Base-by-base conservation (phyloP, 495 filamentous ascomycete species). In the Ramalina intermedia region DNA sequence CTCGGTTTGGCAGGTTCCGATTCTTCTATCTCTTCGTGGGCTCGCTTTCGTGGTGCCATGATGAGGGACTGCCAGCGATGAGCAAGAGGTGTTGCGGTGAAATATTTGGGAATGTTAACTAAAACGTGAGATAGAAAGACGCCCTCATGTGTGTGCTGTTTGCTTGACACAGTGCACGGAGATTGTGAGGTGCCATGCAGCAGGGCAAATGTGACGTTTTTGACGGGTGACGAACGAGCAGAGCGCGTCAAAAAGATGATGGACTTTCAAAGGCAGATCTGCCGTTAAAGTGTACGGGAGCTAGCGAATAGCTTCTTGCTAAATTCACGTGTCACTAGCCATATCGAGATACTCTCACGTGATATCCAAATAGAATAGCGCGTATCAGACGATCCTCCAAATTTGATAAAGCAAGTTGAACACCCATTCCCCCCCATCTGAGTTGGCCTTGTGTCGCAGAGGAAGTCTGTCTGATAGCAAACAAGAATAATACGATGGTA, bases 11-110 rank as follows among this genome's bases (percentile, higher is more conserved):
- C 51, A 58, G 64, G 55, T 53, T 75, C 62, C 23, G 58, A 59
- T 55, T 61, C 55, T 69, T 75, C 79, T 65, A 76, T 76, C 65
- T 88, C 84, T 61, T 76, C 79, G 62, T 75, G 67, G 55, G 70
- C 74, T 64, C 85, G 82, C 72, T 88, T 90, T 71, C 84, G 70
- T 64, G 72, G 66, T 58, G 62, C 65, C 57, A 59, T 59, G 18
- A 38, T 52, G 13, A 37, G 13, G 27, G 29, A 26, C 29, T 17
- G 12, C 6, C 6, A 41, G 14, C 17, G 4, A 1, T 23, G n/a
- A 45, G 48, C 16, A n/a, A 17, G 26, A 13, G 47, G 16, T 20
- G 38, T n/a, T 43, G 6, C 1, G 33, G 45, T 7, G 26, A 20
- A 18, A 20, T 36, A 11, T n/a, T 16, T 38, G 45, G n/a, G 43